These are phyloP conservation scores for Pichia sp. DNA, from an alignment of 1,139 yeast genomes.

Conservation along the genomic window DNA sequence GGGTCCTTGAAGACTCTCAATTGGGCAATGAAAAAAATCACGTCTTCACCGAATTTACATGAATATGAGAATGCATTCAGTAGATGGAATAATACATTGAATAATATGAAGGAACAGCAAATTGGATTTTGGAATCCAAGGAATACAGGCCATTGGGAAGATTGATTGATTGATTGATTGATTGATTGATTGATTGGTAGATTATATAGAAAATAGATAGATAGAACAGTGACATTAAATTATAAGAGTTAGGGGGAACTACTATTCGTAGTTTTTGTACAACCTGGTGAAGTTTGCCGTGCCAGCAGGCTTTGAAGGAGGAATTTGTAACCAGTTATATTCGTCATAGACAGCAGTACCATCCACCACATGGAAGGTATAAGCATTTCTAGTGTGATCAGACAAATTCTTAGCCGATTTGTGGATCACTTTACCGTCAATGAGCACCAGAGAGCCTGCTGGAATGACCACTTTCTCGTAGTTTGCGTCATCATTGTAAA, in stretches of 20 bases:
- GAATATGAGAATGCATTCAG: constrained; percentile 11
- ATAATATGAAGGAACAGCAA: constrained; percentile 18
- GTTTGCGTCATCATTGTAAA: constrained; percentile 25
- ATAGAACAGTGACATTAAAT: not conserved
- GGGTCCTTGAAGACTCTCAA: constrained; percentile 17
- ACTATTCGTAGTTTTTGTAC: constrained; percentile 18
- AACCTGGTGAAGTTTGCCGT: constrained; percentile 53
- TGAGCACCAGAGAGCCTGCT: constrained; percentile 64
- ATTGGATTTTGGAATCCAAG: constrained; percentile 25
- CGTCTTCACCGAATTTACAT: constrained; percentile 11
- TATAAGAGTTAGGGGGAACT: not conserved
- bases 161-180: not conserved
- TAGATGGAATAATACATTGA: constrained; percentile 20
- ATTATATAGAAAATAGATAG: not conserved
- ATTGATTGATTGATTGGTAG: not conserved
- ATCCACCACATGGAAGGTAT: constrained; percentile 75
- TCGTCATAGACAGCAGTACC: constrained; percentile 54
- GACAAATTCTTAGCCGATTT: constrained; percentile 59
- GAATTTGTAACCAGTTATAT: constrained; percentile 72
- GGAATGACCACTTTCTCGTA: constrained; percentile 55
- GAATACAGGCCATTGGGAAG: constrained; percentile 7
- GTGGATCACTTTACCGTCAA: constrained; percentile 65
- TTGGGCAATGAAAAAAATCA: constrained; percentile 24
- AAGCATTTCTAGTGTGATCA: constrained; percentile 57
- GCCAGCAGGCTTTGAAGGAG: constrained; percentile 45